These are phyloP conservation scores for Chloranthus sessilifolius DNA, from an alignment of 164 flowering plant genomes.

Conservation along the genomic window DNA sequence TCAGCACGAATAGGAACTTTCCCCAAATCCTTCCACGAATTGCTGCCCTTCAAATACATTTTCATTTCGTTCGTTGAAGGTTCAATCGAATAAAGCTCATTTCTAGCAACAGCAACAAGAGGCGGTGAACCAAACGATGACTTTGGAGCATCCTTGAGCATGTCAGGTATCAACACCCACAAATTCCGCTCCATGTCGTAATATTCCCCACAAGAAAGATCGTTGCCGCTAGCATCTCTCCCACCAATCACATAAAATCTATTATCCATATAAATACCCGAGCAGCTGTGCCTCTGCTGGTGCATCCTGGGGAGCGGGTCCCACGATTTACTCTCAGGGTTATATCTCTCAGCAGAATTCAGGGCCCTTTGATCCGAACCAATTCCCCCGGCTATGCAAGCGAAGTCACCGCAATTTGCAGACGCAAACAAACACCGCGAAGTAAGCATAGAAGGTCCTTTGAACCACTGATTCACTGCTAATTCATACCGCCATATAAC, in stretches of 20 bases:
- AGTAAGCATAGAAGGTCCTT: slow-evolving; percentile 57
- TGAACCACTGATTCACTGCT: slow-evolving; percentile 48
- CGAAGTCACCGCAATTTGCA: slow-evolving; percentile 50
- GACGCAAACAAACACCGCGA: slow-evolving; percentile 82
- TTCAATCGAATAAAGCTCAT: slow-evolving; percentile 69
- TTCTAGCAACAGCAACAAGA: slow-evolving; percentile 68
- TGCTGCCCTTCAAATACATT: slow-evolving; percentile 51
- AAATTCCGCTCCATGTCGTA: slow-evolving; percentile 36
- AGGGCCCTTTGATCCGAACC: slow-evolving; percentile 23
- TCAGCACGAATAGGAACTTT: slow-evolving; percentile 69
- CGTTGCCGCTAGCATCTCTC: slow-evolving; percentile 26
- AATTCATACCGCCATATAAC: slow-evolving; percentile 71
- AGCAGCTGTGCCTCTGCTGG: slow-evolving; percentile 40
- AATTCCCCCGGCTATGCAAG: slow-evolving; percentile 74
- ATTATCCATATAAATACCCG: slow-evolving; percentile 71
- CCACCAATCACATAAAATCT: slow-evolving; percentile 84
- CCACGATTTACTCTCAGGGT: slow-evolving; percentile 50
- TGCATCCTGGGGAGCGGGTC: slow-evolving; percentile 54
- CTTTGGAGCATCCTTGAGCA: slow-evolving; percentile 40
- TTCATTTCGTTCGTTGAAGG: slow-evolving; percentile 57
- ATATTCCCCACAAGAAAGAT: slow-evolving; percentile 61
- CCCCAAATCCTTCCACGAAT: slow-evolving; percentile 66
- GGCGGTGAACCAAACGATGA: slow-evolving; percentile 57
- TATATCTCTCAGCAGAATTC: slow-evolving; percentile 57
- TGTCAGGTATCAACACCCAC: slow-evolving; percentile 65